Conservation (phyloP, 2,329 filamentous ascomycete species). For the Trichoderma guizhouense region DNA sequence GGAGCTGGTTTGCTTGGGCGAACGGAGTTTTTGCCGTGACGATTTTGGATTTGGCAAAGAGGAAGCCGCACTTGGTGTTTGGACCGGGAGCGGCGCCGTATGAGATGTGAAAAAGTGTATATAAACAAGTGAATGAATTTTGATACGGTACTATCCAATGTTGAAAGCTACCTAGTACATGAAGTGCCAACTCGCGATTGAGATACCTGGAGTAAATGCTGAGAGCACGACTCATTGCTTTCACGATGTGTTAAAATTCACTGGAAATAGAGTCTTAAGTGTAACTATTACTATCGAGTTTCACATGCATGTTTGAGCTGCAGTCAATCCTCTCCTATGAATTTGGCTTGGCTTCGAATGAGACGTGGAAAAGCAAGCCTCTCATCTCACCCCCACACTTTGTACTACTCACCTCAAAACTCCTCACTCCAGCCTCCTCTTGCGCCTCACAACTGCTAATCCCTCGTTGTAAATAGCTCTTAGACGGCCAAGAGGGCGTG, state of each 20-base stretch:
- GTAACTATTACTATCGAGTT: not conserved
- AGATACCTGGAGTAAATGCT: not conserved
- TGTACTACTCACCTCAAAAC: not conserved
- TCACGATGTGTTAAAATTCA: not conserved
- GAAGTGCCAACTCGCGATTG: not conserved
- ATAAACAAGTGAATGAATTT: not conserved
- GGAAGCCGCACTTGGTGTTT: slow-evolving; percentile 87
- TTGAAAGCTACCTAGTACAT: not conserved
- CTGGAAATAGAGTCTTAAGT: not conserved
- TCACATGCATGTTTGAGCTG: not conserved
- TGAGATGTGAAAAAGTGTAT: slow-evolving; percentile 37
- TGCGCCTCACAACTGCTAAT: not conserved
- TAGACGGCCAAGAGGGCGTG: not conserved
- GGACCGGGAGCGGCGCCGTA: slow-evolving; percentile 60
- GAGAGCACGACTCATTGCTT: not conserved
- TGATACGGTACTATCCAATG: not conserved
- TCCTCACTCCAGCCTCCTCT: not conserved
- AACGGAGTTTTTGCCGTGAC: slow-evolving; percentile 95
- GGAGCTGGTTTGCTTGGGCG: slow-evolving; percentile 97
- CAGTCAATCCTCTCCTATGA: not conserved
- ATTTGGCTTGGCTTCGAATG: not conserved
- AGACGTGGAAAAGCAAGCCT: not conserved
- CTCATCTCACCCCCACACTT: not conserved
- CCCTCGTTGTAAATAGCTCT: not conserved
- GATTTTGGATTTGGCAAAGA: slow-evolving; percentile 80